A percentile compares a stretch with the other conserved stretches of the same genome.
Conservation (phyloP, 176 grass and related monocot species). For the Ampelocalamus luodianensis region DNA sequence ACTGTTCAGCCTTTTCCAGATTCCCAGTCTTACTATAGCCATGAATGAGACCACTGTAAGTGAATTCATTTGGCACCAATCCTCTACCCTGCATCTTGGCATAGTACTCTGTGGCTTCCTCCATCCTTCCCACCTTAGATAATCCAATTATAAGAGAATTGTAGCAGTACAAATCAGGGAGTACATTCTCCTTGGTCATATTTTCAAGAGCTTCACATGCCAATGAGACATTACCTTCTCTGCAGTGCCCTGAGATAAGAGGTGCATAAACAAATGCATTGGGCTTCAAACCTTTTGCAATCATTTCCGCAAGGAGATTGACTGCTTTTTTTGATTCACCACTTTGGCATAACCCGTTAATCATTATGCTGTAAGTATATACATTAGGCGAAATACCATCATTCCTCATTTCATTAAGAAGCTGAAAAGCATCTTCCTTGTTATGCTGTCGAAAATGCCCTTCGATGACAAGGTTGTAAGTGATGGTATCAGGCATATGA, state of each 20-base stretch:
- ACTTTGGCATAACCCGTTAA: constrained; percentile 66
- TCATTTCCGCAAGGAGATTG: constrained; percentile 68
- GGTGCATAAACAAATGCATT: constrained; percentile 66
- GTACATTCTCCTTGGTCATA: constrained; percentile 56
- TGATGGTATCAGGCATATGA: constrained; percentile 50
- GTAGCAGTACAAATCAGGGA: constrained; percentile 74
- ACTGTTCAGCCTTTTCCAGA: constrained; percentile 67
- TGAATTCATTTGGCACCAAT: constrained; percentile 67
- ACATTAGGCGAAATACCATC: constrained; percentile 50
- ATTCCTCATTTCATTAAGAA: constrained; percentile 67
- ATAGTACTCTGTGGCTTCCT: constrained; percentile 62
- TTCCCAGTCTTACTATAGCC: constrained; percentile 61
- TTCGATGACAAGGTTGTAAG: constrained; percentile 73
- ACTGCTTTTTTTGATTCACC: constrained; percentile 51
- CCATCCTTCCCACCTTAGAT: constrained; percentile 65
- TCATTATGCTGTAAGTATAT: constrained; percentile 61
- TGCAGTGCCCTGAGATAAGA: constrained; percentile 69
- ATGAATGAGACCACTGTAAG: constrained; percentile 66
- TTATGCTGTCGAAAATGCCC: constrained; percentile 48
- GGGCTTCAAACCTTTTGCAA: constrained; percentile 55
- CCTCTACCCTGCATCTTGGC: constrained; percentile 61
- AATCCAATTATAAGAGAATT: constrained; percentile 75
- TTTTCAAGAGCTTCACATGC: constrained; percentile 60
- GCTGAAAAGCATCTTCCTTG: constrained; percentile 45
- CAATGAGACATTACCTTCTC: constrained; percentile 60